Conservation (phyloP, 2,329 filamentous ascomycete species). For the Epichloe glyceriae region DNA sequence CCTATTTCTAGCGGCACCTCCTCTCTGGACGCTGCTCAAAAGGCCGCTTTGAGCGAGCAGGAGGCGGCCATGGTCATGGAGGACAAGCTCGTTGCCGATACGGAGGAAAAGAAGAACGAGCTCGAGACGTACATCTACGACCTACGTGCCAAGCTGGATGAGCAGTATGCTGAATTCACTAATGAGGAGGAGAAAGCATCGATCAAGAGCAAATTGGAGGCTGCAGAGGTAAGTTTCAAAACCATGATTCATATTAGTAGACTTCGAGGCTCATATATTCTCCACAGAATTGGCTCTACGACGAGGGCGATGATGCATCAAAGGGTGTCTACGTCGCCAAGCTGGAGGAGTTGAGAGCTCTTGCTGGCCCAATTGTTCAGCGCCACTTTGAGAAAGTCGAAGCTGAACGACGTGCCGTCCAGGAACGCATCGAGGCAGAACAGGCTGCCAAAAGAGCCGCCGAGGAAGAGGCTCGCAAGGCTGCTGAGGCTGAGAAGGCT, state of each 20-base stretch:
- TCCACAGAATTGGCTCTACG: conserved; percentile 91
- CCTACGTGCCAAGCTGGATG: conserved; percentile 86
- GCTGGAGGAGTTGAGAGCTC: conserved; percentile 85
- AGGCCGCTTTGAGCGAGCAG: conserved; percentile 60
- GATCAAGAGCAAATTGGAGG: conserved; percentile 70
- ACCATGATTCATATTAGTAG: neutral
- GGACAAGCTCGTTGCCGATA: conserved; percentile 96
- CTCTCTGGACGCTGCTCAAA: conserved; percentile 57
- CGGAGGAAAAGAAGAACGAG: conserved; percentile 99
- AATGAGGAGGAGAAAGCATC: conserved; percentile 87
- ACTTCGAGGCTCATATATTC: conserved; percentile 7
- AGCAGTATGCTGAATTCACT: conserved; percentile 77
- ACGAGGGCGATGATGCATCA: conserved; percentile 86
- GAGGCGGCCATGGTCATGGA: conserved; percentile 91
- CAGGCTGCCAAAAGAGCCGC: conserved; percentile 59
- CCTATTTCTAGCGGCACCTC: conserved; percentile 74
- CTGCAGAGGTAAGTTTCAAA: conserved; percentile 61
- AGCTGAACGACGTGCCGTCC: conserved; percentile 64
- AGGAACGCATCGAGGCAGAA: conserved; percentile 67
- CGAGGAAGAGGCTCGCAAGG: conserved; percentile 42
- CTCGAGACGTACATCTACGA: conserved; percentile 97
- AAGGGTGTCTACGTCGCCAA: conserved; percentile 92
- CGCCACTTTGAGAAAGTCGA: conserved; percentile 93
- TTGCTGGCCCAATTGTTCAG: conserved; percentile 84
- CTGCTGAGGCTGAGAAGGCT: conserved; percentile 37